Evolutionary conservation across 2,329 filamentous ascomycete species (phyloP).

Genomic region (Aspergillus piperis): DNA sequence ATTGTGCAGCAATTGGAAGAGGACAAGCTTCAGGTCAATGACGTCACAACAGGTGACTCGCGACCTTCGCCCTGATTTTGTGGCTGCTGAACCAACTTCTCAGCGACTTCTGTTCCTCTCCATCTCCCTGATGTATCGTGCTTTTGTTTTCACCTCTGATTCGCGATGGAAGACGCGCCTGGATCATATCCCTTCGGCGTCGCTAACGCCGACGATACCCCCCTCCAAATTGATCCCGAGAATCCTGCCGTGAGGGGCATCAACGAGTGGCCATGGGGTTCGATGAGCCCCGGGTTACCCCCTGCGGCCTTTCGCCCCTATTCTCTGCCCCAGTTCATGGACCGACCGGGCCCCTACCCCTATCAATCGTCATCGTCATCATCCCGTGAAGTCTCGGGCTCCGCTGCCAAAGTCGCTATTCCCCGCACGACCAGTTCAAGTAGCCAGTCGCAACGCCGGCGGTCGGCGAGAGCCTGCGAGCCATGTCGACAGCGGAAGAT

Average conservation of each 20-base stretch:
- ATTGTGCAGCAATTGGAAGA: no score
- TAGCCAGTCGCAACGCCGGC: constrained; percentile 24
- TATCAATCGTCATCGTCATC: constrained; percentile 13
- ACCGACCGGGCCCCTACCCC: background rate
- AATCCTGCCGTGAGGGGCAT: background rate
- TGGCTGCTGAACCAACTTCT: background rate
- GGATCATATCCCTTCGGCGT: background rate
- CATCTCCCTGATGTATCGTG: background rate
- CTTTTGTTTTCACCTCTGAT: background rate
- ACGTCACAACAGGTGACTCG: background rate
- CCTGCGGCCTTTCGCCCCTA: constrained; percentile 14
- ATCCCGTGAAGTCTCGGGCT: constrained; percentile 2
- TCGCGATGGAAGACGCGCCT: background rate
- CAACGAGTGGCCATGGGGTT: constrained; percentile 17
- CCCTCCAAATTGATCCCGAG: background rate
- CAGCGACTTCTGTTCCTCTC: background rate
- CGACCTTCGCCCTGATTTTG: background rate
- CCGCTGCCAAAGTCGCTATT: constrained; percentile 31
- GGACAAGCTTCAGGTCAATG: background rate
- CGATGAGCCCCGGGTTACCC: constrained; percentile 7
- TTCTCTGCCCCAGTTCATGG: constrained; percentile 1
- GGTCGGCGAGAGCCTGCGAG: constrained; percentile 38
- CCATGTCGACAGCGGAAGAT: constrained; percentile 38
- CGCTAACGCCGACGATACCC: background rate
- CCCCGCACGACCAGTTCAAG: constrained; percentile 28